Evolutionary conservation across 805 yeast genomes (phyloP), one percentile per base, ranked within the genome.

Genomic region (Ogataea degrootiae): DNA sequence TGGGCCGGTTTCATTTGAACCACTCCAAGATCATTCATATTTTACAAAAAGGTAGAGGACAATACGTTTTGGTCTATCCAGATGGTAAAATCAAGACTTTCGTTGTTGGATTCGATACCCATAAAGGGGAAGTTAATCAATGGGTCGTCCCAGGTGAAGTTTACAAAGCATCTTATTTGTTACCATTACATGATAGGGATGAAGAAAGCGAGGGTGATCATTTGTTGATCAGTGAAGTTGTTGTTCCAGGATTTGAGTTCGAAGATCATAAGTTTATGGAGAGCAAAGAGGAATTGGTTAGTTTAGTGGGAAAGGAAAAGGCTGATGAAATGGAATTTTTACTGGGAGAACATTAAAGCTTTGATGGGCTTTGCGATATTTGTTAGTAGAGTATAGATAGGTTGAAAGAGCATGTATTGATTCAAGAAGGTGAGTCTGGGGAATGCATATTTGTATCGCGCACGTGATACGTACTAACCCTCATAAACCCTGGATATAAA

Each of bases 81-180:
- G 68, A 75, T 51, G 82, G 83, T 1, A 48, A 48, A 3, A 60
- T 79, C 17, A 74, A 75, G 47, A 65, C 77, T 1, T 79, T 79
- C 56, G 68, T 67, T 21, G 83, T 78, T 26, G 85, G 84, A 0
- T 76, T 77, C 51, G 70, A 77, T 51, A 62, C 68, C 34, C 59
- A 61, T 0, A 62, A 62, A 12, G 81, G 81, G 6, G 82, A 78
- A 57, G 66, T 73, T 5, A 66, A 75, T 39, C 85, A 79, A 58
- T 79, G 83, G 83, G 82, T 79, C 6, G 83, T 79, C n/a, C 82
- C 80, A 11, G 80, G 82, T 1, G 82, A 76, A 12, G 77, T 74
- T 17, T 79, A 74, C 65, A 79, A 79, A 57, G 82, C 83, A 5
- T 74, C 80, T 42, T 79, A 75, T 55, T 46, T 77, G 22, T 39